Evolutionary conservation across 1,284 basidiomycete species (phyloP).

Genomic region (Xanthoconium separans): DNA sequence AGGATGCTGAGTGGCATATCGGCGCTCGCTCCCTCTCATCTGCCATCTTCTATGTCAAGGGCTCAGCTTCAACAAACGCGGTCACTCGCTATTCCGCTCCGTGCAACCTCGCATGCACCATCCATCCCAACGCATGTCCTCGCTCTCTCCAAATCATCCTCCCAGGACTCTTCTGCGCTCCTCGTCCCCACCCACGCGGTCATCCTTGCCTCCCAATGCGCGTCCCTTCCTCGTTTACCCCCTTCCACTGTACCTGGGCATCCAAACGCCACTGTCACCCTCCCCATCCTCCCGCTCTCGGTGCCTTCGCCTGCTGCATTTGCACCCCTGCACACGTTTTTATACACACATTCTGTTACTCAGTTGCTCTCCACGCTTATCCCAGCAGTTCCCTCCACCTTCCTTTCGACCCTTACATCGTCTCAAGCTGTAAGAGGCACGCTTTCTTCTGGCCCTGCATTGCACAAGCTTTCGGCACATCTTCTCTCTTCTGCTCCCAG

Average conservation of each 20-base stretch:
- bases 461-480: constrained; percentile 54
- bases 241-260: constrained; percentile 32
- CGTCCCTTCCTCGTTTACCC: constrained; percentile 54
- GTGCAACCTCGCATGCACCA: constrained; percentile 31
- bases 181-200: constrained; percentile 58
- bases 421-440: constrained; percentile 45
- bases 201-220: constrained; percentile 58
- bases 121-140: constrained; percentile 59
- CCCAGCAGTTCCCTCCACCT: constrained; percentile 51
- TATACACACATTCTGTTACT: constrained; percentile 62
- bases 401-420: constrained; percentile 48
- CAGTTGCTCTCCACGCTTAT: constrained; percentile 54
- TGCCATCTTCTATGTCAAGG: constrained; percentile 47
- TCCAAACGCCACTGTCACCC: constrained; percentile 39
- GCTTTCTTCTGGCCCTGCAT: constrained; percentile 41
- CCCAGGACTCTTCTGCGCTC: constrained; percentile 36
- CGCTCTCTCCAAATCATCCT: constrained; percentile 46
- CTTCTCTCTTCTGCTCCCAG: constrained; percentile 42
- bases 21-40: constrained; percentile 45
- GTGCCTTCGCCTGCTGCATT: constrained; percentile 70
- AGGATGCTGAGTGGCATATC: constrained; percentile 55
- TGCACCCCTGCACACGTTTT: constrained; percentile 58
- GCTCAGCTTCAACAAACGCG: constrained; percentile 46
- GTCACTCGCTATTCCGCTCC: constrained; percentile 45
- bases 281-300: constrained; percentile 65